Evolutionary conservation across 208 protist genomes (phyloP).

Genomic region (Naegleria lovaniensis): DNA sequence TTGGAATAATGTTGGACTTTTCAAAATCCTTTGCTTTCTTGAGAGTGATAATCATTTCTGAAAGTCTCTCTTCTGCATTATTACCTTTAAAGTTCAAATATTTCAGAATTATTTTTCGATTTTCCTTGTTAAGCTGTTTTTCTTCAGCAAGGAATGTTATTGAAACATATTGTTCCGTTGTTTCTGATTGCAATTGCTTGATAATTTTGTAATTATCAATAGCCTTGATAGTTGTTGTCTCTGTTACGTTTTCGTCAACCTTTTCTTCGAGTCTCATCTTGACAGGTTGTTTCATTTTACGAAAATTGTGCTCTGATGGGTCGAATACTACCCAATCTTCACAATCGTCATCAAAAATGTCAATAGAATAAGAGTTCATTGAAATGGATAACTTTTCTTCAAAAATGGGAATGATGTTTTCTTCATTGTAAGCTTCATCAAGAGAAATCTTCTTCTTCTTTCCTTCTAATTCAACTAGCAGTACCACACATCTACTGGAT

Average conservation of each 20-base stretch:
- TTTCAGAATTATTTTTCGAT: background rate
- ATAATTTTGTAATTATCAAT: background rate
- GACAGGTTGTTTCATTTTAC: background rate
- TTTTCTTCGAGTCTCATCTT: background rate
- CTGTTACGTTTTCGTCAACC: background rate
- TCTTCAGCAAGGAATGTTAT: background rate
- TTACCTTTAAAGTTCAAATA: background rate
- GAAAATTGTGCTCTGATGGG: background rate
- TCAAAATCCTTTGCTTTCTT: background rate
- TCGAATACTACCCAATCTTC: background rate
- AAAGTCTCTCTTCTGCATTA: background rate
- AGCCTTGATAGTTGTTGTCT: background rate
- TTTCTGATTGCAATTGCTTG: background rate
- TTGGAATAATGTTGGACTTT: background rate
- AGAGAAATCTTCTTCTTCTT: background rate
- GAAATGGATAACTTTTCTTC: background rate
- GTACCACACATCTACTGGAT: background rate
- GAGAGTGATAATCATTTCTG: background rate
- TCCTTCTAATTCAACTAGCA: background rate
- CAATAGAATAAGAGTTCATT: background rate
- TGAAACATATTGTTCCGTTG: background rate
- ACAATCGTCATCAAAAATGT: background rate
- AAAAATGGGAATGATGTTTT: background rate
- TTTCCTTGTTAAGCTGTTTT: background rate
- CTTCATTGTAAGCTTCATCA: background rate